Conservation (phyloP, 805 yeast species). For the Myxozyma melibiosi region DNA sequence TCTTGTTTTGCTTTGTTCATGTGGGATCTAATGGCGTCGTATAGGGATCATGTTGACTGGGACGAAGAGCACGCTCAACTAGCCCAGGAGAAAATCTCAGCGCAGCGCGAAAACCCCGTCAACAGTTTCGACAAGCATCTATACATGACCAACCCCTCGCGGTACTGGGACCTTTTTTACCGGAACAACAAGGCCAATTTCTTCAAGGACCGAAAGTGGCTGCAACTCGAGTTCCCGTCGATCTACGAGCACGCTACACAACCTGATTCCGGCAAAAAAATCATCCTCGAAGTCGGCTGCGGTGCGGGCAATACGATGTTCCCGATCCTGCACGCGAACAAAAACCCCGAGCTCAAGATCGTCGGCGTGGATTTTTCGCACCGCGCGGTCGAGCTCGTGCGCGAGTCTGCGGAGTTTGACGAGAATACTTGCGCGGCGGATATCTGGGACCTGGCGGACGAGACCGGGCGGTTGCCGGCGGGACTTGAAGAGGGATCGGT, state of each 20-base stretch:
- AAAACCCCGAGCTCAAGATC: slow-evolving; percentile 72
- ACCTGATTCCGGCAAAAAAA: slow-evolving; percentile 66
- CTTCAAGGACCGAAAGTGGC: slow-evolving; percentile 96
- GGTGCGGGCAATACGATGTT: slow-evolving; percentile 98
- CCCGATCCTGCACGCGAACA: slow-evolving; percentile 81
- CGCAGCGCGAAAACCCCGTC: slow-evolving; percentile 84
- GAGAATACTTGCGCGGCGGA: slow-evolving; percentile 71
- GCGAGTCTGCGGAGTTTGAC: slow-evolving; percentile 54
- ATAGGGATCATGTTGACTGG: slow-evolving; percentile 93
- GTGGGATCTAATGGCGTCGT: not conserved
- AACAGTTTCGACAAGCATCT: slow-evolving; percentile 75
- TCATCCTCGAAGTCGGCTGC: slow-evolving; percentile 91
- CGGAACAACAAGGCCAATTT: slow-evolving; percentile 88
- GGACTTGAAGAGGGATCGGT: slow-evolving; percentile 78
- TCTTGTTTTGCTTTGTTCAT: not conserved
- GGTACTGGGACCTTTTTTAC: slow-evolving; percentile 94
- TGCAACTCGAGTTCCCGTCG: slow-evolving; percentile 88
- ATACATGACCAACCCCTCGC: slow-evolving; percentile 84
- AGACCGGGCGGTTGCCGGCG: slow-evolving; percentile 74
- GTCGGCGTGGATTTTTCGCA: slow-evolving; percentile 89
- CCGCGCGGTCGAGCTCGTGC: slow-evolving; percentile 86
- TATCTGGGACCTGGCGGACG: slow-evolving; percentile 94
- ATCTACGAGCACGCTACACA: slow-evolving; percentile 72
- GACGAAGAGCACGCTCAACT: slow-evolving; percentile 81
- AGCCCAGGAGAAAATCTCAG: slow-evolving; percentile 71